Evolutionary conservation across 306 rosid species (phyloP), one percentile per base, ranked within the genome.

Genomic region (Cucurbita moschata): DNA sequence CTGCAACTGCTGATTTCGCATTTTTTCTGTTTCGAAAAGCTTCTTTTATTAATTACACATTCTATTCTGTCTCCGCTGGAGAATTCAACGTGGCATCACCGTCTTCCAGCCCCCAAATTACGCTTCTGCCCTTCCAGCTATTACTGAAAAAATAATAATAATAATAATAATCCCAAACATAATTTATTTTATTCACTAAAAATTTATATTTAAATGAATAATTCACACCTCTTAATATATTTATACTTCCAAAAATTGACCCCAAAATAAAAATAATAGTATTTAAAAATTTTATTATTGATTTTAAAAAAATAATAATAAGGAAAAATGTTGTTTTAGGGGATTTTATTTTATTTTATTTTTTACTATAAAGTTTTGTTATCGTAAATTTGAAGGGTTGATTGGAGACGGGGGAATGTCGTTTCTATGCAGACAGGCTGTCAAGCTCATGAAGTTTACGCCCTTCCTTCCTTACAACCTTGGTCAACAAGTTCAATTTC

Each of bases 361-460:
- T 21, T 55, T 66, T 65, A 38, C 63, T 53, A 5, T 14, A 53
- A 16, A 53, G 30, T n/a, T 72, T 38, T 5, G 6, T n/a, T 72
- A 19, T 39, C 50, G n/a, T 52, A 37, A 35, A 51, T 71, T n/a
- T 54, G 49, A 39, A 39, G 61, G 11, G 10, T 57, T n/a, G 37
- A 50, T 50, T 66, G 74, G 81, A 79, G 81, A 79, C 40, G 77
- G 63, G 37, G 15, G 21, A 21, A 46, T 67, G 82, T 83, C 30
- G 76, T 77, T 77, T 80, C 66, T 61, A n/a, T 42, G 76, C 73
- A 76, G 80, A 65, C 73, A 77, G 55, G 47, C 5, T 50, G 82
- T 83, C 84, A 55, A 47, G 37, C 5, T 82, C 80, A 74, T 71
- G 83, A 75, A 66, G 80, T 74, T 63, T 67, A 56, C 79, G 70